Percentiles rank a stretch among this genome's conserved stretches.
Evolutionary conservation across 108 stramenopile species (phyloP).

Genomic region (Nitzschia sp.): DNA sequence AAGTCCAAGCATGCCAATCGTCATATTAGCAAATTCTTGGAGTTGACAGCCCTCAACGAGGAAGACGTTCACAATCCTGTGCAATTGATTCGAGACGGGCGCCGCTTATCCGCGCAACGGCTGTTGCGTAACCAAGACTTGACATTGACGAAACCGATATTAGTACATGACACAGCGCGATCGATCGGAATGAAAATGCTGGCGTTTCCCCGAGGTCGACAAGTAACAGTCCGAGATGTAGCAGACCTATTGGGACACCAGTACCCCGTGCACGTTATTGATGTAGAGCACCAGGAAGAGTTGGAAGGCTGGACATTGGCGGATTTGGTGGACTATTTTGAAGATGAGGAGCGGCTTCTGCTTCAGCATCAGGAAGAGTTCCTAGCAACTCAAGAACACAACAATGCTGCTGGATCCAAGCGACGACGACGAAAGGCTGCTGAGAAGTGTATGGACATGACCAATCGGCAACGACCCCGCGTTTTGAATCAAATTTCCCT

Average conservation of each 20-base stretch:
- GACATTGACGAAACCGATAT: slow-evolving; percentile 37
- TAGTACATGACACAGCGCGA: slow-evolving; percentile 47
- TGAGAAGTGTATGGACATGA: slow-evolving; percentile 6
- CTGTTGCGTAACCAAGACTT: slow-evolving; percentile 22
- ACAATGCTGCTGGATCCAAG: background rate
- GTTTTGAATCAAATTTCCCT: slow-evolving; percentile 75
- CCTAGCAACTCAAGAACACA: background rate
- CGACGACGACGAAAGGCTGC: slow-evolving; percentile 24
- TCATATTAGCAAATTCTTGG: slow-evolving; percentile 33
- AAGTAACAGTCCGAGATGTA: slow-evolving; percentile 42
- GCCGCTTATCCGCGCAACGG: slow-evolving; percentile 11
- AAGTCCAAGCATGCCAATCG: slow-evolving; percentile 27
- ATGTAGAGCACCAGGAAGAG: slow-evolving; percentile 52
- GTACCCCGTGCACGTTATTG: slow-evolving; percentile 56
- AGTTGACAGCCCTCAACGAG: background rate
- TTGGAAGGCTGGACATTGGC: slow-evolving; percentile 56
- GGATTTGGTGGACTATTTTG: slow-evolving; percentile 60
- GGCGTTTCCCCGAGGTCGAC: background rate
- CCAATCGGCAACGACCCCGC: slow-evolving; percentile 10
- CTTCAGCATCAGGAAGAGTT: slow-evolving; percentile 1
- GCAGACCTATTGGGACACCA: slow-evolving; percentile 38
- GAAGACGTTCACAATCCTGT: background rate
- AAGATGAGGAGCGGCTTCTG: slow-evolving; percentile 46
- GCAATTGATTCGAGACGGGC: slow-evolving; percentile 37
- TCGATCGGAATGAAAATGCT: slow-evolving; percentile 59